These are phyloP conservation scores for Ottelia alismoides DNA, from an alignment of 106 monocot species.

Conservation along the genomic window DNA sequence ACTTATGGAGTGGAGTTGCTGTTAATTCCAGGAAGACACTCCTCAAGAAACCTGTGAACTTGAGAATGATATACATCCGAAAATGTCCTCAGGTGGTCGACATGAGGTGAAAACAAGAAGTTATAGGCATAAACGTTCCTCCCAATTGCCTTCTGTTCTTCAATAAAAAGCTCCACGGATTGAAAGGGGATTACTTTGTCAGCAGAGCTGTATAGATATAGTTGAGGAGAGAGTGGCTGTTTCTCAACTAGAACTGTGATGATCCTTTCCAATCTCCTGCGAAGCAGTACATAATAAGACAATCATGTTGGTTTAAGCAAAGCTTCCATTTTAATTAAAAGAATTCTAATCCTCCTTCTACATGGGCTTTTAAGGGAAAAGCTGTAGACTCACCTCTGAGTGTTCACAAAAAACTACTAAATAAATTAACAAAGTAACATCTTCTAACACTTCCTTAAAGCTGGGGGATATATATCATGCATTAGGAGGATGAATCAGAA, in stretches of 20 bases:
- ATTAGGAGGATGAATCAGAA: no score
- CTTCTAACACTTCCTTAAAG: no score
- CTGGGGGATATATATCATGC: no score
- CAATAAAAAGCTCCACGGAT: conserved; percentile 55
- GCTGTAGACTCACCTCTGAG: no score
- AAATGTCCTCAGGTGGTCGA: conserved; percentile 86
- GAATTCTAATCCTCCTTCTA: no score
- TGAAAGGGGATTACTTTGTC: conserved; percentile 68
- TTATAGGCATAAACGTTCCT: conserved; percentile 44
- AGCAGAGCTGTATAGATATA: conserved; percentile 82
- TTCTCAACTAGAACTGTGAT: conserved; percentile 42
- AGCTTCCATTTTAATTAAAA: no score
- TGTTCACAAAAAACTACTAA: no score
- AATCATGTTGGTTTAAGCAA: no score
- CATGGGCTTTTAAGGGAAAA: no score
- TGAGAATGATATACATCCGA: conserved; percentile 30
- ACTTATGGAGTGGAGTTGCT: no score
- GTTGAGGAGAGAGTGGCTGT: conserved; percentile 77
- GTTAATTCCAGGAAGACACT: not conserved
- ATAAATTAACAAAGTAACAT: no score
- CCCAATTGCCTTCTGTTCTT: conserved; percentile 41
- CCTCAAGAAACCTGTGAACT: not conserved
- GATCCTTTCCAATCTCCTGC: conserved; percentile 59
- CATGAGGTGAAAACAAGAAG: conserved; percentile 80
- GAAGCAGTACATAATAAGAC: no score